These are phyloP conservation scores for Ophiostoma australiae DNA, from an alignment of 2,329 filamentous ascomycete genomes.

Conservation along the genomic window DNA sequence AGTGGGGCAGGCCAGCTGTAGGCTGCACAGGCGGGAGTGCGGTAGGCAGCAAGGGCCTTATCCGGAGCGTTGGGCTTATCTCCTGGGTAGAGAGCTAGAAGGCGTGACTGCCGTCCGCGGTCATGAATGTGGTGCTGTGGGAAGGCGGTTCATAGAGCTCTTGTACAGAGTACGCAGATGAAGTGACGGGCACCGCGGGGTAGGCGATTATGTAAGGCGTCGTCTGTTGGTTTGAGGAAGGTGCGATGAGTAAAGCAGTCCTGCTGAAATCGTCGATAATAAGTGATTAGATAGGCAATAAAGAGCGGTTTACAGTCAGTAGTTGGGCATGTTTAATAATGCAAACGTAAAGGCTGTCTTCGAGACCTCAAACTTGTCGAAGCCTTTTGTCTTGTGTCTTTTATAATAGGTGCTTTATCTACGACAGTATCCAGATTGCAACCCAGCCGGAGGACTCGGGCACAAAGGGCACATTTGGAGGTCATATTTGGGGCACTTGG, in stretches of 20 bases:
- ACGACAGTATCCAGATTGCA: neutral
- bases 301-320: too few relatives aligned
- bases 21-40: neutral
- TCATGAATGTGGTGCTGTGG: neutral
- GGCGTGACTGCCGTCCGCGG: neutral
- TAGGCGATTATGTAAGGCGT: conserved; percentile 6
- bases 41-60: conserved; percentile 2
- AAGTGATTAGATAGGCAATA: too few relatives aligned
- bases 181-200: conserved; percentile 8
- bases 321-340: neutral
- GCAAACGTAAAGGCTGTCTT: neutral
- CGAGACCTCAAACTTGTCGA: neutral
- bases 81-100: neutral
- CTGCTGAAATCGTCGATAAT: too few relatives aligned
- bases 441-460: neutral
- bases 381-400: neutral
- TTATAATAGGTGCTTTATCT: neutral
- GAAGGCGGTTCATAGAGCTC: neutral
- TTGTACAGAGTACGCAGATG: neutral
- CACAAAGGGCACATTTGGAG: neutral
- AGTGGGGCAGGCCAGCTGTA: neutral
- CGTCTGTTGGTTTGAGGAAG: neutral
- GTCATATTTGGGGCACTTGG: neutral
- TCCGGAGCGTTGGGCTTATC: neutral
- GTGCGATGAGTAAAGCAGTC: neutral